phyloP scores from a whole-genome alignment of 164 flowering plant species.

The Aristolochia californica region DNA sequence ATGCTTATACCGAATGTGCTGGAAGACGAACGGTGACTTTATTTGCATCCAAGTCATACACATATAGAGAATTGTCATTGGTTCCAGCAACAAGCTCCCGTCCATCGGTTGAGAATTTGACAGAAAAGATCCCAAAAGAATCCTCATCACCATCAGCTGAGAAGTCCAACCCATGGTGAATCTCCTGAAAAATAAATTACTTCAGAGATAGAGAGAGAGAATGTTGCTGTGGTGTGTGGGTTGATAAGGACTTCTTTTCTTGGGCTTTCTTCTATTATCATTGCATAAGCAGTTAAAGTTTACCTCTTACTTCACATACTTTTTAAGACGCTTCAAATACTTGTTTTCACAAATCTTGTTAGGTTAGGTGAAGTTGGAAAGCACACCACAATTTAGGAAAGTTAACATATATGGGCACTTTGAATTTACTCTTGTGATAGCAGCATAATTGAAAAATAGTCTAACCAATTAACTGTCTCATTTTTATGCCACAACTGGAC shows the following conservation, averaged over 20 bases:
- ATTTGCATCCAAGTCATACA: slow-evolving; percentile 69
- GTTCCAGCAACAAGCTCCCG: slow-evolving; percentile 82
- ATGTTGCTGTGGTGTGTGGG: not conserved
- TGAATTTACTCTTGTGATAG: not conserved
- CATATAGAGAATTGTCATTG: slow-evolving; percentile 59
- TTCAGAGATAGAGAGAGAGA: not conserved
- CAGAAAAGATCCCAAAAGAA: slow-evolving; percentile 62
- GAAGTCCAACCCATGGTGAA: slow-evolving; percentile 85
- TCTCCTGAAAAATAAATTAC: slow-evolving; percentile 45
- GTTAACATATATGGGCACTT: slow-evolving; percentile 7
- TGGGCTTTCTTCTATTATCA: no score
- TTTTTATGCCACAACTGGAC: no score
- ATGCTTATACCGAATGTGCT: slow-evolving; percentile 57
- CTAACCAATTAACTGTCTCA: no score
- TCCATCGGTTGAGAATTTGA: slow-evolving; percentile 87
- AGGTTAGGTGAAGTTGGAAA: slow-evolving; percentile 6
- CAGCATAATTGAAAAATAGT: not conserved
- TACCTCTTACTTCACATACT: no score
- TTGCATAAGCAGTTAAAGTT: no score
- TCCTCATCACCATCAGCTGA: slow-evolving; percentile 27
- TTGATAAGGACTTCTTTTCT: slow-evolving; percentile 76
- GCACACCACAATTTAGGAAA: no score
- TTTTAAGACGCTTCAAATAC: no score
- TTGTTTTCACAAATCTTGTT: no score
- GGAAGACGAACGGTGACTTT: slow-evolving; percentile 43